Evolutionary conservation across 805 yeast genomes (phyloP), one percentile per base, ranked within the genome.

Genomic region (Starmerella floris): DNA sequence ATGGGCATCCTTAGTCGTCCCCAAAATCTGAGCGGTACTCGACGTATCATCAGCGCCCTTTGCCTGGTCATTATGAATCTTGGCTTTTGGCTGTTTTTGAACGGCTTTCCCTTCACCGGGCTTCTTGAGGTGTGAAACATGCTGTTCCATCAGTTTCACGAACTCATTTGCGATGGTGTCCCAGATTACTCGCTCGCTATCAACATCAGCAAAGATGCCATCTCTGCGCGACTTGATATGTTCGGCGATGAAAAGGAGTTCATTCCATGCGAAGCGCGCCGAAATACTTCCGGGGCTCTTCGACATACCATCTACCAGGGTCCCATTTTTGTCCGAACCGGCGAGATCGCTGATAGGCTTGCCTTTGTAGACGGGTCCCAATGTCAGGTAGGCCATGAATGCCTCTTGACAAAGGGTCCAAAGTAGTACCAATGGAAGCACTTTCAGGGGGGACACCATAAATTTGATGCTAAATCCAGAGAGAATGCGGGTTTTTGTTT

Each of bases 191-290:
- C 57, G 52, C 20, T 51, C 53, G 17, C 49, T 33, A 22, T 58
- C 61, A 4, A 57, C 52, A 35, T 66, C 67, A n/a, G 44, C 45
- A 45, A 47, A 66, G 5, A 65, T 61, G n/a, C 50, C 20, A 21
- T 43, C 45, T 20, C 70, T 51, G n/a, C 70, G 55, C 11, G 42
- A 48, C 13, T 51, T 45, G 34, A 54, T 51, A 26, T 48, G 48
- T 28, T 49, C 46, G 5, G 64, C 55, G 32, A 66, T 58, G 21
- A 44, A 42, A 15, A 47, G 40, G 10, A 66, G 53, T 42, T 65
- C 70, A 36, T 60, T 56, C 55, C 62, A 66, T 1, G 70, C 69
- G 17, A 55, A 48, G 8, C 60, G 45, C 35, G 56, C 50, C 4
- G 62, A 52, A 9, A 60, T 49, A 2, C 54, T 52, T 9, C 32